A percentile compares a stretch with the other conserved stretches of the same genome.
Conservation (phyloP, 352 stramenopile species). For the Pythium aquatile region DNA sequence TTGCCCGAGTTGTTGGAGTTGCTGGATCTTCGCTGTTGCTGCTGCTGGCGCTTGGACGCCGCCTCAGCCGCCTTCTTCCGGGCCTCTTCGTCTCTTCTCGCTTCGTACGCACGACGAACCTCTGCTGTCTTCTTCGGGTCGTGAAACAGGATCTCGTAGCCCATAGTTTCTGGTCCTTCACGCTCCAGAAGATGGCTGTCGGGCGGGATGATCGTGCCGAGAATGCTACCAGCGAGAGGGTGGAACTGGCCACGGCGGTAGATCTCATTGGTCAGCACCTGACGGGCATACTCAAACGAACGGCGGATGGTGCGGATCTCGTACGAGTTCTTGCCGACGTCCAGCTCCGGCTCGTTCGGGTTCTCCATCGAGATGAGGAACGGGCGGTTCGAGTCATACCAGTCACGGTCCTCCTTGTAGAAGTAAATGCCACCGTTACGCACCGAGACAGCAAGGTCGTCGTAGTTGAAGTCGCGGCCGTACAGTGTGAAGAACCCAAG, state of each 20-base stretch:
- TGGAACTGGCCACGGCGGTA: slow-evolving; percentile 65
- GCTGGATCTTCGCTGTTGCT: slow-evolving; percentile 25
- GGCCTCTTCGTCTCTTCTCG: slow-evolving; percentile 52
- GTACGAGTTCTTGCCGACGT: slow-evolving; percentile 93
- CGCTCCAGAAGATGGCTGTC: slow-evolving; percentile 67
- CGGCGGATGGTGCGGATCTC: slow-evolving; percentile 89
- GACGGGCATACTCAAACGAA: slow-evolving; percentile 87
- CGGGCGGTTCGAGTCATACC: slow-evolving; percentile 68
- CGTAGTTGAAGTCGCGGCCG: slow-evolving; percentile 93
- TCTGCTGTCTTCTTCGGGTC: slow-evolving; percentile 68
- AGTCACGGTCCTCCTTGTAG: slow-evolving; percentile 81
- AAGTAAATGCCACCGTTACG: slow-evolving; percentile 92
- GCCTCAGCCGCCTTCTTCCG: slow-evolving; percentile 45
- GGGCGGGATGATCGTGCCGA: slow-evolving; percentile 70
- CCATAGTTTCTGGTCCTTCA: slow-evolving; percentile 50
- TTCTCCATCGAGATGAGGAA: slow-evolving; percentile 94
- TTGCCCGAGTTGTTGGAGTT: slow-evolving; percentile 22
- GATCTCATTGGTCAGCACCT: slow-evolving; percentile 75
- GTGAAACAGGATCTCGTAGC: slow-evolving; percentile 70
- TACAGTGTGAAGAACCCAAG: slow-evolving; percentile 96
- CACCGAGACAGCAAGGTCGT: slow-evolving; percentile 90
- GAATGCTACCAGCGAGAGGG: slow-evolving; percentile 58
- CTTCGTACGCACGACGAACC: slow-evolving; percentile 62
- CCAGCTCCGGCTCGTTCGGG: slow-evolving; percentile 88
- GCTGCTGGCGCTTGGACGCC: slow-evolving; percentile 27